Evolutionary conservation across 164 flowering plant genomes (phyloP).

Genomic region (Nymphaea colorata): DNA sequence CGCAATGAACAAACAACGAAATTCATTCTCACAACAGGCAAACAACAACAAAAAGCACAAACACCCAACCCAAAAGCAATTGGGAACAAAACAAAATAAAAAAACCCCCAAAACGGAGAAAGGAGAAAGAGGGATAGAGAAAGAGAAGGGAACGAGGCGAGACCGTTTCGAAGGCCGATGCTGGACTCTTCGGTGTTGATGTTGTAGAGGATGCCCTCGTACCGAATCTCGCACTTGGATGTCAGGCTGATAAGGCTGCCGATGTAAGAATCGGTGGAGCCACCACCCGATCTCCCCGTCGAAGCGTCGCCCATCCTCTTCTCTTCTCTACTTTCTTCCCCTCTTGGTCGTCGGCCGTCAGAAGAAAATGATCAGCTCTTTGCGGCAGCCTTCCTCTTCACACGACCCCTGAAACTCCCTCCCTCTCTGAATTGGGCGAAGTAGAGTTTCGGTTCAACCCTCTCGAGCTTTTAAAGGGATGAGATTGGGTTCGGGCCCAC

Average conservation of each 20-base stretch:
- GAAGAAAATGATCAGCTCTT: too few species aligned
- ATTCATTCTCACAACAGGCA: not conserved
- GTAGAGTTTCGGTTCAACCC: too few species aligned
- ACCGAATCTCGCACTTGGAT: constrained; percentile 82
- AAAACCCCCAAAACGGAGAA: not conserved
- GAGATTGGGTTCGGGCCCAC: too few species aligned
- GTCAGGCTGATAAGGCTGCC: constrained; percentile 94
- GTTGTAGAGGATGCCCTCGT: constrained; percentile 78
- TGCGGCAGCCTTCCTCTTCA: too few species aligned
- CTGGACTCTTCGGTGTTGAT: constrained; percentile 95
- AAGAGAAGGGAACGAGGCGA: not conserved
- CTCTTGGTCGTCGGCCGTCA: too few species aligned
- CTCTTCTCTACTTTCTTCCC: not conserved
- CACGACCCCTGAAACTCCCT: too few species aligned
- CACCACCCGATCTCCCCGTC: not conserved
- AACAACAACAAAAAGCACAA: too few species aligned
- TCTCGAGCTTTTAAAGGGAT: too few species aligned
- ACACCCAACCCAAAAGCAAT: not conserved
- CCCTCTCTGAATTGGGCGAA: too few species aligned
- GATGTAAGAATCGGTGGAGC: constrained; percentile 68
- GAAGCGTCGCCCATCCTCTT: not conserved
- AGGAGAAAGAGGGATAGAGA: not conserved
- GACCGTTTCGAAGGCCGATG: constrained; percentile 61
- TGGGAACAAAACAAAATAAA: not conserved
- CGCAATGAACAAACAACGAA: not conserved